Conservation (phyloP, 2,329 filamentous ascomycete genomes). For the Nemania sp. region DNA sequence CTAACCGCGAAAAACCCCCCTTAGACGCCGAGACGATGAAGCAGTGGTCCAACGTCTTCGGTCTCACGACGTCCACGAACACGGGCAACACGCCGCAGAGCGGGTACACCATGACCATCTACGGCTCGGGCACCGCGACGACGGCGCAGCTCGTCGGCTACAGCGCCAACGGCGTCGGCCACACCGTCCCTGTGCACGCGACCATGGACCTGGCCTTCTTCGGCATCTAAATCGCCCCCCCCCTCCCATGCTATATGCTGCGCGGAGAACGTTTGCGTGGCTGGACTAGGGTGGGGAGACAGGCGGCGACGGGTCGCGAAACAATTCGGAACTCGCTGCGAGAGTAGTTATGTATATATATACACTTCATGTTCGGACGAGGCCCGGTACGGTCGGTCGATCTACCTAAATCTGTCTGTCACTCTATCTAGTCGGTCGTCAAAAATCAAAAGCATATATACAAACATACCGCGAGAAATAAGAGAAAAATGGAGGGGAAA, state of each 20-base stretch:
- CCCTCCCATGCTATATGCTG: no score
- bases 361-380: no score
- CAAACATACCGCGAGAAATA: no score
- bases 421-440: no score
- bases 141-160: slow-evolving; percentile 41
- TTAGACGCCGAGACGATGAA: slow-evolving; percentile 47
- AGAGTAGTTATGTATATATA: no score
- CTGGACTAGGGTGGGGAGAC: not conserved
- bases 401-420: no score
- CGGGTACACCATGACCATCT: slow-evolving; percentile 46
- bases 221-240: slow-evolving; percentile 33
- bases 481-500: no score
- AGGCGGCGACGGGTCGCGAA: not conserved
- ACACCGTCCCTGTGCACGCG: slow-evolving; percentile 43
- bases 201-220: slow-evolving; percentile 45
- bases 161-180: slow-evolving; percentile 43
- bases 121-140: slow-evolving; percentile 39
- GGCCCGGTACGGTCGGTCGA: no score
- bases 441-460: no score
- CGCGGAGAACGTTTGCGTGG: not conserved
- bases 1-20: no score
- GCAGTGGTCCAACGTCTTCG: slow-evolving; percentile 53
- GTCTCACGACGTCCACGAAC: slow-evolving; percentile 40
- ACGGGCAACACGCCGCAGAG: slow-evolving; percentile 41
- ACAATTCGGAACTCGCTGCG: no score